phyloP scores from a whole-genome alignment of 2,329 filamentous ascomycete genomes.

The Calonectria hawksworthii region DNA sequence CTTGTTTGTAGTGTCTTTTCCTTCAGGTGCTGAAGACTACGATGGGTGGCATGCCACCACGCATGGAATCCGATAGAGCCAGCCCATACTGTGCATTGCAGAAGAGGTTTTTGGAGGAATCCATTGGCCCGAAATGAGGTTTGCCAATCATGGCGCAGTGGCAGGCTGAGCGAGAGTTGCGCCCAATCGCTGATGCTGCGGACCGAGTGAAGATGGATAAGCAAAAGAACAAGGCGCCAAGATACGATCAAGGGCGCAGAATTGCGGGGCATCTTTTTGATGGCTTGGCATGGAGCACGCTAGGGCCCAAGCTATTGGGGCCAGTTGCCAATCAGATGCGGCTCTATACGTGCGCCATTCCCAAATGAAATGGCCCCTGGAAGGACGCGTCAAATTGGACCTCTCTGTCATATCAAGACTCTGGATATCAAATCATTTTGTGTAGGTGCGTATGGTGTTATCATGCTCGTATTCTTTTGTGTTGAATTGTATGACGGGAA shows the following conservation, averaged over 20 bases:
- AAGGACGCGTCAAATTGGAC: too few relatives aligned
- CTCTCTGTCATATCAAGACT: neutral
- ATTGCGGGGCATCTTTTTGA: neutral
- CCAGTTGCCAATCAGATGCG: neutral
- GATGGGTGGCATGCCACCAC: too few relatives aligned
- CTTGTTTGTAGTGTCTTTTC: too few relatives aligned
- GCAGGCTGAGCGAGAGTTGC: neutral
- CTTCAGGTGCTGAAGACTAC: too few relatives aligned
- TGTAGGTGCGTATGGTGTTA: neutral
- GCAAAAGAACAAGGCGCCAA: neutral
- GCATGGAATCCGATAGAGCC: too few relatives aligned
- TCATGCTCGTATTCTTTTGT: neutral
- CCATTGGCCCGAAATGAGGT: neutral
- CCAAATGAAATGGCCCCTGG: neutral
- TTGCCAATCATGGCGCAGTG: neutral
- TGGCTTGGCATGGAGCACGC: neutral
- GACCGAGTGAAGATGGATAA: neutral
- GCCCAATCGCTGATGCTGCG: neutral
- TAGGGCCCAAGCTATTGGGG: neutral
- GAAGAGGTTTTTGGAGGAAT: neutral
- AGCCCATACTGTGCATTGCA: neutral
- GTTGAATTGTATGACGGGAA: neutral
- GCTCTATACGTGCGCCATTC: neutral
- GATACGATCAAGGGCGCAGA: neutral
- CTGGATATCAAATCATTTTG: neutral